Evolutionary conservation across 2,329 filamentous ascomycete genomes (phyloP).

Genomic region (Aspergillus transmontanensis): DNA sequence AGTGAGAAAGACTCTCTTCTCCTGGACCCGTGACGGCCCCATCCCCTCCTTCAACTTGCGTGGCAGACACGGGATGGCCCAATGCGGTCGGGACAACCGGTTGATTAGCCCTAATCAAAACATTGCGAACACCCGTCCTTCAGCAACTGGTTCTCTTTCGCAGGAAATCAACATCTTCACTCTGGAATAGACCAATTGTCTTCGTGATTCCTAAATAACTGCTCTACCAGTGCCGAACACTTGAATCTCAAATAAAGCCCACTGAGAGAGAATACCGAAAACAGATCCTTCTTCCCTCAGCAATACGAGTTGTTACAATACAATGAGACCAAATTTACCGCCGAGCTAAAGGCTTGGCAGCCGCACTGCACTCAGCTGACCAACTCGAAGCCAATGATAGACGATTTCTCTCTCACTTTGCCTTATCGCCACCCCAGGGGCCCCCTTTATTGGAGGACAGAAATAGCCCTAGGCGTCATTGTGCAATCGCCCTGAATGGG

Average conservation of each 20-base stretch:
- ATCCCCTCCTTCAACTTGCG: background rate
- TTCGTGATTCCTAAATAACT: background rate
- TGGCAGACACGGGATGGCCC: slow-evolving; percentile 8
- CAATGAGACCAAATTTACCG: background rate
- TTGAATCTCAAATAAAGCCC: background rate
- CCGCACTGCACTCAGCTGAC: slow-evolving; percentile 19
- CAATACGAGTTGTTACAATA: background rate
- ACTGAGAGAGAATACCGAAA: background rate
- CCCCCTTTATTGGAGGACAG: slow-evolving; percentile 13
- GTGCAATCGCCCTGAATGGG: background rate
- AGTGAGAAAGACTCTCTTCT: background rate
- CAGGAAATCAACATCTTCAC: too few relatives aligned
- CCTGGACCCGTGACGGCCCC: background rate
- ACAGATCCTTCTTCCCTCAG: background rate
- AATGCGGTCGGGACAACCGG: background rate
- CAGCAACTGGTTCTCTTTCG: background rate
- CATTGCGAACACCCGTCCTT: background rate
- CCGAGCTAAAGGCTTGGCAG: slow-evolving; percentile 11
- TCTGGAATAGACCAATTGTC: background rate
- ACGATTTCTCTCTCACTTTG: background rate
- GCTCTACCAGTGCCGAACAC: background rate
- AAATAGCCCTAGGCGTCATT: slow-evolving; percentile 9
- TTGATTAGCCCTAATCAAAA: slow-evolving; percentile 1
- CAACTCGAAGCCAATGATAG: slow-evolving; percentile 9
- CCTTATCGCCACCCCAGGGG: slow-evolving; percentile 10